A percentile compares a stretch with the other conserved stretches of the same genome.
These are phyloP conservation scores for Allomyces macrogynus DNA, from an alignment of 192 early-diverging fungal genomes.

Conservation along the genomic window DNA sequence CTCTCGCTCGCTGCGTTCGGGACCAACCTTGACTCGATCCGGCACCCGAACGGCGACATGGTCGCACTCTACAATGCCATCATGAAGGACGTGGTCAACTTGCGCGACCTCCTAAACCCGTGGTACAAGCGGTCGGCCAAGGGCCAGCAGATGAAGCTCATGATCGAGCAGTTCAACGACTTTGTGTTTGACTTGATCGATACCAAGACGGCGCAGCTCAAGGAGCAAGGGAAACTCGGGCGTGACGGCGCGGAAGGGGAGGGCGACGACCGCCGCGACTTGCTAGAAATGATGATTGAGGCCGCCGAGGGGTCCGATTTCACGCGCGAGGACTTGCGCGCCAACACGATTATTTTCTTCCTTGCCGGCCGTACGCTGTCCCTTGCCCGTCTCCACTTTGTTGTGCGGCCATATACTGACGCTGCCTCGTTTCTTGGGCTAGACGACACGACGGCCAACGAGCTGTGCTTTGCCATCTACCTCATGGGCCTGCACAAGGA, in stretches of 20 bases:
- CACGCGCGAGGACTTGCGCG: conserved; percentile 8
- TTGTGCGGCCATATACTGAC: too few relatives aligned
- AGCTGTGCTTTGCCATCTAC: conserved; percentile 26
- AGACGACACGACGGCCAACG: conserved; percentile 30
- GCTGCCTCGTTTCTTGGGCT: neutral
- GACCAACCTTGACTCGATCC: neutral
- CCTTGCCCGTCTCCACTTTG: neutral
- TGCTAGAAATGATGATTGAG: conserved; percentile 10
- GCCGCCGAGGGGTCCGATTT: conserved; percentile 3
- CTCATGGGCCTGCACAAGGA: conserved; percentile 20
- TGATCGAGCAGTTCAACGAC: neutral
- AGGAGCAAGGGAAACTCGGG: conserved; percentile 8
- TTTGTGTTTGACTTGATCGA: conserved; percentile 21
- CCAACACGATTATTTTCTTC: conserved; percentile 29
- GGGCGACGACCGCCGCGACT: conserved; percentile 8
- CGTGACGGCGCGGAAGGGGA: conserved; percentile 1
- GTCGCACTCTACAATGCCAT: neutral
- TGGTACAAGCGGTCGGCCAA: conserved; percentile 15
- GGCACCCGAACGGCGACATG: neutral
- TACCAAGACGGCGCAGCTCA: neutral
- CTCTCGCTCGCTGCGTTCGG: neutral
- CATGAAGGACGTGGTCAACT: neutral
- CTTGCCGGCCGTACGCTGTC: conserved; percentile 18
- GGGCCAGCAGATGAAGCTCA: too few relatives aligned
- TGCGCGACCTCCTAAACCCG: conserved; percentile 1